Evolutionary conservation across 768 basidiomycete species (phyloP).

Genomic region (Pleurotus cornucopiae): DNA sequence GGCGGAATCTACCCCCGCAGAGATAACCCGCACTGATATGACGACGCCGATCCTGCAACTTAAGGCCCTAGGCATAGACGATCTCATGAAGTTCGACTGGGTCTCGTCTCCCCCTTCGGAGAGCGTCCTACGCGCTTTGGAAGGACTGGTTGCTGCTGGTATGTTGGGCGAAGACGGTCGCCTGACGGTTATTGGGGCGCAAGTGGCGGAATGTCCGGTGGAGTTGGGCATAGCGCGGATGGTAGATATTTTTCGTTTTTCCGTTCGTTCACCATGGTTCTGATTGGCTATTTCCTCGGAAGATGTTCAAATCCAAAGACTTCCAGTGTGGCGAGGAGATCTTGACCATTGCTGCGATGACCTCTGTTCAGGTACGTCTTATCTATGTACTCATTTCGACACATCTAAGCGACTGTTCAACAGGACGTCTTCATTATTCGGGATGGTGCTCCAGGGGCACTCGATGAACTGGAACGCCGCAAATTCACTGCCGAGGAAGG

Average conservation of each 20-base stretch:
- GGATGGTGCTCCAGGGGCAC: constrained; percentile 78
- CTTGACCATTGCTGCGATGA: constrained; percentile 94
- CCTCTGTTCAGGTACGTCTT: constrained; percentile 68
- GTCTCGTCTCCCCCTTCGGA: constrained; percentile 84
- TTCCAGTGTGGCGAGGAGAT: constrained; percentile 94
- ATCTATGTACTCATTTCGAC: too few species aligned
- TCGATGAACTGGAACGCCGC: constrained; percentile 87
- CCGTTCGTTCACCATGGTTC: background rate
- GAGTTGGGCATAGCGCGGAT: constrained; percentile 94
- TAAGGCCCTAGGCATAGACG: constrained; percentile 92
- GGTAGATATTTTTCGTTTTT: constrained; percentile 35
- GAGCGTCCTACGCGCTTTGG: constrained; percentile 80
- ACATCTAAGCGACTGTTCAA: too few species aligned
- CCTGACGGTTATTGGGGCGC: constrained; percentile 71
- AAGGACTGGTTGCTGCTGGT: constrained; percentile 73
- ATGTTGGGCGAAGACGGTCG: constrained; percentile 83
- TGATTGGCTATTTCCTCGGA: background rate
- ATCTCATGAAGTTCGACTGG: constrained; percentile 96
- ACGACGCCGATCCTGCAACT: constrained; percentile 89
- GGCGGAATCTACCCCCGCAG: constrained; percentile 72
- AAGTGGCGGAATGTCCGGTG: constrained; percentile 91
- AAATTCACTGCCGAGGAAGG: constrained; percentile 99
- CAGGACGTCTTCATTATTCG: constrained; percentile 90
- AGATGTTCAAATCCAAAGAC: constrained; percentile 86
- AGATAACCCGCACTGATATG: constrained; percentile 89